These are phyloP conservation scores for Suillus subluteus DNA, from an alignment of 768 basidiomycete species.

Conservation along the genomic window DNA sequence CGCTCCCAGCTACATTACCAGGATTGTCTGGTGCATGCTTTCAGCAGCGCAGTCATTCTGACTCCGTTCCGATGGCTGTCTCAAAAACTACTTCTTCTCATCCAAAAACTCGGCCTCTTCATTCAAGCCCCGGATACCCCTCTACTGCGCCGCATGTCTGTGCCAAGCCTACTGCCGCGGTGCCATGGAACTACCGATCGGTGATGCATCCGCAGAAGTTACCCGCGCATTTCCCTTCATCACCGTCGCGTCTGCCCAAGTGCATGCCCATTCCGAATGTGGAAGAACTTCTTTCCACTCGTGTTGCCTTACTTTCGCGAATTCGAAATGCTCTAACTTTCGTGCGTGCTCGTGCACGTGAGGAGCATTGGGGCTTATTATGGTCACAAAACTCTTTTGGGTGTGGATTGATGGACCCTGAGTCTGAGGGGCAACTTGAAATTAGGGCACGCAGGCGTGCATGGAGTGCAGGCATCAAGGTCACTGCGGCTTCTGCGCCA, in stretches of 20 bases:
- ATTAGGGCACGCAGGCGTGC: conserved; percentile 64
- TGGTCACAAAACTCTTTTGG: conserved; percentile 18
- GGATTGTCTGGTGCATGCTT: not conserved
- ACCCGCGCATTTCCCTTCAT: not conserved
- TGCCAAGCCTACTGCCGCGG: not conserved
- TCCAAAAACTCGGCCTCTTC: conserved; percentile 29
- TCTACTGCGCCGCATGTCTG: not conserved
- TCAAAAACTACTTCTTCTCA: conserved; percentile 29
- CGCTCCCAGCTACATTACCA: conserved; percentile 7
- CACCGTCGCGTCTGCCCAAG: conserved; percentile 16
- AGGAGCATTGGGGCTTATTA: conserved; percentile 44
- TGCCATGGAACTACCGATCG: not conserved
- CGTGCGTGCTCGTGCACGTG: conserved; percentile 45
- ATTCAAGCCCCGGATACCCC: conserved; percentile 7
- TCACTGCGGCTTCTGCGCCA: conserved; percentile 24
- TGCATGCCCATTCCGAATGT: not conserved
- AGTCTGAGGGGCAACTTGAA: conserved; percentile 47
- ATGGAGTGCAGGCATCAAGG: conserved; percentile 60
- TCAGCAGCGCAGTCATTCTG: conserved; percentile 9
- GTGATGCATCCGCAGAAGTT: conserved; percentile 7
- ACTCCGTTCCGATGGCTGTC: conserved; percentile 9
- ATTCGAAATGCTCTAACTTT: conserved; percentile 46
- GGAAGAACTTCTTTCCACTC: conserved; percentile 22
- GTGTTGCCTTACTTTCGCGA: conserved; percentile 33
- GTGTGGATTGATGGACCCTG: conserved; percentile 21